Base-by-base conservation (phyloP, 345 rosid genomes). In the Citrus inodora region DNA sequence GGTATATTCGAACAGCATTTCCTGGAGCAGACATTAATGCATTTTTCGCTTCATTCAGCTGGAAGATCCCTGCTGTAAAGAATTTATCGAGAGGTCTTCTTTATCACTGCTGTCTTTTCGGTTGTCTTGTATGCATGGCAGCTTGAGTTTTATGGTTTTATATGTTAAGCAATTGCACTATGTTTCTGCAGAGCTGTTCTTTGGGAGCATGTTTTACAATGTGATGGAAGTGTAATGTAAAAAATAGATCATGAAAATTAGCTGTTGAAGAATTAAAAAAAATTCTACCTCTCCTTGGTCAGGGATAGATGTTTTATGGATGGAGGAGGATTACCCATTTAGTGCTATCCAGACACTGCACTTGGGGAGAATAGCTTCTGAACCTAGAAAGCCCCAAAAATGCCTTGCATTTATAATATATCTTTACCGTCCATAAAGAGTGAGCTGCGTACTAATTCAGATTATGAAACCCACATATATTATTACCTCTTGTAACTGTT, bases 11-110 rank as follows among this genome's bases (percentile, higher is more conserved):
- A 67, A 2, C 64, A 9, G 55, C n/a, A 46, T 90, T 88, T 83
- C 98, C 96, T 40, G n/a, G 76, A 28, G 87, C 83, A n/a, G 91
- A 93, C 53, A 64, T 92, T 53, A 9, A 66, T 35, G 86, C 86
- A 53, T 93, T 93, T 83, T 90, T 92, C 58, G 83, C 88, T 73
- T 93, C 94, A 16, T 93, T 93, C 81, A 85, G 82, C 83, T 93
- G 98, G 98, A 85, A 28, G 71, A 80, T 93, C 53, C 98, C 94
- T 3, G 38, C 87, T 73, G 68, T 61, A 42, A 80, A 79, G 77
- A 75, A 58, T 21, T 46, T 35, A 30, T 64, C 74, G 4, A 60
- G 48, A 71, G 95, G 94, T 90, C 72, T 84, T 92, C 53, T 70
- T 86, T 33, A 60, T 63, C 42, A 70, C 67, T 76, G 60, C 63